Evolutionary conservation across 2,329 filamentous ascomycete species (phyloP), one percentile per base, ranked within the genome.

Genomic region (Epichloe baconii): DNA sequence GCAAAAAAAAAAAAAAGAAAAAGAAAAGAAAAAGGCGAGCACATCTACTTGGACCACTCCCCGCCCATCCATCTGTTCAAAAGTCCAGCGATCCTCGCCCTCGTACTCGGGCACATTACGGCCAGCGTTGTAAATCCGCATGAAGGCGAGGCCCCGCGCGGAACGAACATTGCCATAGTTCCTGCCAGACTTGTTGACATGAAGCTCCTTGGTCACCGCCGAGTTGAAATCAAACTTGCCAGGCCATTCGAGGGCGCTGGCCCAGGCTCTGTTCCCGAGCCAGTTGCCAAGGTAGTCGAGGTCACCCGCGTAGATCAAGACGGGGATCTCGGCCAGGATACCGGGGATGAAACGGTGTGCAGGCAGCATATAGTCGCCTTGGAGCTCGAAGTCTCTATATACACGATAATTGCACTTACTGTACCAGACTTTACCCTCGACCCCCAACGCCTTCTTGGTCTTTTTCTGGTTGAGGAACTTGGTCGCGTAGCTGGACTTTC

Each of bases 71-170:
- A 97, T 71, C 90, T 82, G 79, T 95, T 96, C 67, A 94, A 80
- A 96, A 90, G 71, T 96, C 86, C 55, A 95, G 75, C 54, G 86
- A 88, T 36, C 85, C 70, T 86, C 86, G 15, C 91, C 90, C 74
- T 97, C 90, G 71, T 97, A 88, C 73, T 89, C 86, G 19, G 91
- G 91, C 43, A 95, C 89, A 89, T 96, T 97, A 77, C 97, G 91
- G 59, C 93, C 91, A 63, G 83, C 91, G 56, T 83, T 82, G 68
- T 86, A 93, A 58, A 97, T 77, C 64, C 83, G 85, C 74, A 95
- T 84, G 68, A 95, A 96, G 55, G 88, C 93, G 64, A 97, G 88
- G 79, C 96, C 96, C 61, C 88, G 87, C 59, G 83, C 82, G 55
- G 80, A 82, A 82, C 96, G 96, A 71, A 95, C 79, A 68, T 86